Evolutionary conservation across 208 protist genomes (phyloP).

Genomic region (Trypanosoma vivax): DNA sequence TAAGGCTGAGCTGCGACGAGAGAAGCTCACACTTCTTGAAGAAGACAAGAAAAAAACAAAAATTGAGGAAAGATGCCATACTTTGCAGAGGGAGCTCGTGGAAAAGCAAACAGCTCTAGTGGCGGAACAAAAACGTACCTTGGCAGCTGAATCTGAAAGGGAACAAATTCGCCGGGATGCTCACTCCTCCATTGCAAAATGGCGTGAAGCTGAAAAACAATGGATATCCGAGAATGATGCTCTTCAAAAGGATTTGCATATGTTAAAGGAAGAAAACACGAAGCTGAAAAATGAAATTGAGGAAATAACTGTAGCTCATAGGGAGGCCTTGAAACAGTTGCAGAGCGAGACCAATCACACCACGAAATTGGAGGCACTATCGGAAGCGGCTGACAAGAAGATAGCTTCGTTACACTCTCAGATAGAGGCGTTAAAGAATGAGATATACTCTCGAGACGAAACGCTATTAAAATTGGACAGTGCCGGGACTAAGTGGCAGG

Average conservation of each 20-base stretch:
- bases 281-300: constrained; percentile 16
- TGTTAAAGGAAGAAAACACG: constrained; percentile 6
- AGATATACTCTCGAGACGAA: constrained; percentile 57
- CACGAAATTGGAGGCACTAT: constrained; percentile 17
- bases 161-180: constrained; percentile 67
- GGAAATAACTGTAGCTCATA: constrained; percentile 1
- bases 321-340: constrained; percentile 26
- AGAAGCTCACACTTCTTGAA: constrained; percentile 51
- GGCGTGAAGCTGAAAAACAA: constrained; percentile 66
- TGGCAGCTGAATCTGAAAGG: constrained; percentile 36
- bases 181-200: constrained; percentile 58
- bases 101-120: constrained; percentile 44
- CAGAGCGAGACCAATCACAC: constrained; percentile 28
- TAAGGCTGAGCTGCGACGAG: constrained; percentile 72
- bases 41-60: constrained; percentile 56
- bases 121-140: constrained; percentile 26
- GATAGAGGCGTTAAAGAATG: constrained; percentile 50
- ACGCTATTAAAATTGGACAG: constrained; percentile 61
- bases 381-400: constrained; percentile 29
- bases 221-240: constrained; percentile 59
- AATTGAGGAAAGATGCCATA: constrained; percentile 59
- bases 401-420: constrained; percentile 28
- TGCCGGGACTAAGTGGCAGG: constrained; percentile 55
- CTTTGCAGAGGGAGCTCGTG: constrained; percentile 56
- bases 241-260: constrained; percentile 35